These are phyloP conservation scores for Diaporthe nobilis DNA, from an alignment of 2,329 filamentous ascomycete species.

Conservation along the genomic window DNA sequence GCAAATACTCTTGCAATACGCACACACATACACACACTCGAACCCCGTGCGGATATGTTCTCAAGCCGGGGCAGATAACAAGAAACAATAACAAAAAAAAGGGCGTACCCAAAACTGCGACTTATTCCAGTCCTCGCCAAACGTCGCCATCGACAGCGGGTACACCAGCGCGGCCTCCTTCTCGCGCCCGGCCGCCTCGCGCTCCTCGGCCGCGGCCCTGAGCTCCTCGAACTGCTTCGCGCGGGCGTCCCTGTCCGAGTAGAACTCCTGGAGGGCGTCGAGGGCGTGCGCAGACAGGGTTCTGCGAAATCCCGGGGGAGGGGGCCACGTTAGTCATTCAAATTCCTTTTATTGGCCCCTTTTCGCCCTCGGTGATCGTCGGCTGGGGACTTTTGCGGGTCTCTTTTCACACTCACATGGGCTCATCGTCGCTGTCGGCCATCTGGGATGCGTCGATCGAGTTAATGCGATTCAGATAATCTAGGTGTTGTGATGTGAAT, in stretches of 20 bases:
- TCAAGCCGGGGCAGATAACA: too few relatives aligned
- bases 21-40: neutral
- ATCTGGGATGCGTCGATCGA: conserved; percentile 41
- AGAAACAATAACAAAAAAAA: too few relatives aligned
- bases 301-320: conserved; percentile 53
- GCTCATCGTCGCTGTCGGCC: conserved; percentile 61
- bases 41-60: neutral
- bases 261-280: conserved; percentile 80
- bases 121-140: conserved; percentile 86
- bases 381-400: conserved; percentile 3
- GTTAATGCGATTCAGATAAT: neutral
- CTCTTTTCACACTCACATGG: conserved; percentile 58
- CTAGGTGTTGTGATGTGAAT: neutral
- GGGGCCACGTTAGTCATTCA: neutral
- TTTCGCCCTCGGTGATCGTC: neutral
- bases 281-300: conserved; percentile 77
- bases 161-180: conserved; percentile 40
- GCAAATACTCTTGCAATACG: neutral
- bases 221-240: conserved; percentile 78
- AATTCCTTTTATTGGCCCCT: neutral
- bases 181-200: neutral
- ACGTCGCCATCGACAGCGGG: conserved; percentile 74
- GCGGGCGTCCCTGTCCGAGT: conserved; percentile 77
- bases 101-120: conserved; percentile 83
- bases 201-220: conserved; percentile 71